Percentiles rank a stretch among this genome's conserved stretches.
Evolutionary conservation across 2,329 filamentous ascomycete genomes (phyloP).

Genomic region (Penicillium sp.): DNA sequence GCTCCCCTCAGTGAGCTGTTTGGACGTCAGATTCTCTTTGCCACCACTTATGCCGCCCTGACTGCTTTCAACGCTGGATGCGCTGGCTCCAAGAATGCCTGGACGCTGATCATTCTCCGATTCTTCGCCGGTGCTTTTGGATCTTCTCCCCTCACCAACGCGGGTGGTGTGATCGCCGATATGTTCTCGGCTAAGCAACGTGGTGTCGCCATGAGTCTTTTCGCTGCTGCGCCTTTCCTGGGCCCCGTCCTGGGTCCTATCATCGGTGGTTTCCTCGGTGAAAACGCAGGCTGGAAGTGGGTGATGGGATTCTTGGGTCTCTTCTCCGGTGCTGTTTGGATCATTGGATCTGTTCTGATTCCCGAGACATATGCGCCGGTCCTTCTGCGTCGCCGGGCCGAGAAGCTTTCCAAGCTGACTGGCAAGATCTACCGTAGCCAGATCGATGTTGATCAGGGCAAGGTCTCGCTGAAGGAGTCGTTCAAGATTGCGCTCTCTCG

Average conservation of each 20-base stretch:
- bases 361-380: constrained; percentile 29
- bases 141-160: constrained; percentile 46
- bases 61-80: constrained; percentile 56
- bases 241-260: constrained; percentile 33
- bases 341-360: constrained; percentile 19
- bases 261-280: constrained; percentile 26
- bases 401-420: constrained; percentile 19
- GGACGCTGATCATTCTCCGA: constrained; percentile 55
- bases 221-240: constrained; percentile 60
- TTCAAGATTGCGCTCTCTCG: constrained; percentile 24
- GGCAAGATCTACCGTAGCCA: constrained; percentile 23
- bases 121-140: constrained; percentile 60
- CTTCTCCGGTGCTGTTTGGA: constrained; percentile 26
- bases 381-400: constrained; percentile 24
- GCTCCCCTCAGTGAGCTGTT: constrained; percentile 61
- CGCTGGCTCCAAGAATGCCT: constrained; percentile 51
- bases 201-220: constrained; percentile 56
- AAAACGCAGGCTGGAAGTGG: constrained; percentile 27
- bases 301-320: constrained; percentile 27
- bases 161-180: constrained; percentile 49
- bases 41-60: constrained; percentile 50
- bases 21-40: constrained; percentile 50
- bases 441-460: constrained; percentile 23
- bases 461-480: constrained; percentile 12
- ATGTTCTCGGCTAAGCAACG: constrained; percentile 50